Base-by-base conservation (phyloP, 352 stramenopile species). In the Phytophthora citrophthora region DNA sequence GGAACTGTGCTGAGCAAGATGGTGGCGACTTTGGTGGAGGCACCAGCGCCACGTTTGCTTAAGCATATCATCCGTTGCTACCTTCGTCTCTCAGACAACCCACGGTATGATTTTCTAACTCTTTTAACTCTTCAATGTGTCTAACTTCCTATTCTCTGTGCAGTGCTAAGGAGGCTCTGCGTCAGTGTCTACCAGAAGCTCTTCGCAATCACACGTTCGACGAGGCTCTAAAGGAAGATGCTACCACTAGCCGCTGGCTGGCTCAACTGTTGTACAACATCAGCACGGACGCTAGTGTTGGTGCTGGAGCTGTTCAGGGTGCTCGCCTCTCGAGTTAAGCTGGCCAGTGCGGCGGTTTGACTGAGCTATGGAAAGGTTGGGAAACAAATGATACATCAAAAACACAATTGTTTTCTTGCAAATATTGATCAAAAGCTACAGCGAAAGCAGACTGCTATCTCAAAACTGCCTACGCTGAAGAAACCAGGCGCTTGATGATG, bases 41-140 rank as follows among this genome's bases (percentile, higher is more conserved):
- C 90, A 24, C 97, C 97, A 4, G 97, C 91, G 5, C 94, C 97
- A 12, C 85, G 97, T 5, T 79, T 99, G 43, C 88, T 99, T 55
- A 99, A 99, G 79, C 97, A 99, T 86, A 98, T 99, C 49, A 97
- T 99, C 34, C 92, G 96, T 32, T 99, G 97, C 85, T 99, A 99
- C 74, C 74, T 99, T 31, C 88, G 97, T 49, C 86, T 99, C 15
- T 93, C 89, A 41, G 88, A 95, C 55, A 94, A 95, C 69, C 71
- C 81, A 9, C 59, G 81, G 69, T 67, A 64, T 31, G 58, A 60
- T 47, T 40, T 32, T 32, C 23, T 29, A 43, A 34, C 11, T 44
- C 12, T 18, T 10, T 59, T 31, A 13, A 47, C 16, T 49, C 38
- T 40, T 4, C 49, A 38, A 80, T 92, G 61, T 94, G 3, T 34